Percentiles rank a stretch among this genome's conserved stretches.
Evolutionary conservation across 169 alveolate genomes (phyloP).

Genomic region (Ichthyophthirius multifiliis): DNA sequence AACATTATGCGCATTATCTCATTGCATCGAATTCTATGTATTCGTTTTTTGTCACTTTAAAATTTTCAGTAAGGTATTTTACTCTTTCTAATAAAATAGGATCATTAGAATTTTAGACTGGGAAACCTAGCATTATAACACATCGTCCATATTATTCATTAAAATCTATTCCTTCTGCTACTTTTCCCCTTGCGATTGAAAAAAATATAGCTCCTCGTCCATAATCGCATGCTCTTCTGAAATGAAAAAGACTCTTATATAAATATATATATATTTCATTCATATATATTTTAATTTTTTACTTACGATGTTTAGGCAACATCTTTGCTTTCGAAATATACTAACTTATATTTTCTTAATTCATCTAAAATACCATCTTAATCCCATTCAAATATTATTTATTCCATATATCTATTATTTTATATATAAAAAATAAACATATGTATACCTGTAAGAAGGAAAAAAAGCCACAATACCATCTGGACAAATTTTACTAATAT

Average conservation of each 20-base stretch:
- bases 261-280: background rate
- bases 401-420: slow-evolving; percentile 55
- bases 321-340: slow-evolving; percentile 96
- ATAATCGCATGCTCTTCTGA: slow-evolving; percentile 95
- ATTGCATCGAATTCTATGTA: slow-evolving; percentile 98
- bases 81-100: slow-evolving; percentile 73
- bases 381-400: slow-evolving; percentile 89
- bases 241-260: slow-evolving; percentile 41
- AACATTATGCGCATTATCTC: slow-evolving; percentile 97
- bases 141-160: slow-evolving; percentile 98
- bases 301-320: slow-evolving; percentile 95
- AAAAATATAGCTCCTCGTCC: slow-evolving; percentile 98
- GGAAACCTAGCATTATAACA: slow-evolving; percentile 96
- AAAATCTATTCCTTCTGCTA: slow-evolving; percentile 99
- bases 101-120: slow-evolving; percentile 94
- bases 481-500: slow-evolving; percentile 90
- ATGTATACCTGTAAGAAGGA: slow-evolving; percentile 93
- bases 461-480: slow-evolving; percentile 97
- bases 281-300: slow-evolving; percentile 68
- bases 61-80: slow-evolving; percentile 74
- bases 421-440: background rate
- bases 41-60: slow-evolving; percentile 94
- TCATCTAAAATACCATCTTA: slow-evolving; percentile 92
- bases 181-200: slow-evolving; percentile 96
- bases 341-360: slow-evolving; percentile 91